Evolutionary conservation across 768 basidiomycete species (phyloP).

Genomic region (Pleurotus citrinopileatus): DNA sequence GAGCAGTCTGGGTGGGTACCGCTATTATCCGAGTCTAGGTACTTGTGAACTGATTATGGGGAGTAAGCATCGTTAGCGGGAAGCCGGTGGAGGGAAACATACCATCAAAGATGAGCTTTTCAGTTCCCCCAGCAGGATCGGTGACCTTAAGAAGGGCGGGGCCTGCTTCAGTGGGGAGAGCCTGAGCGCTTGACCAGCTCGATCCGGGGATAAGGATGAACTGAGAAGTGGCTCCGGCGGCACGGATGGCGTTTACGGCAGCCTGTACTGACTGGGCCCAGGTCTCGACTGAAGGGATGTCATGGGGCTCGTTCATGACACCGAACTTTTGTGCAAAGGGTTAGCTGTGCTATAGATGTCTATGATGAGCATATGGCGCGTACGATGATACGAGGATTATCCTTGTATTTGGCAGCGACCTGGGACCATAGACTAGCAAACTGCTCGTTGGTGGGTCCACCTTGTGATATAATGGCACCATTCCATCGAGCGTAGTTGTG

Average conservation of each 20-base stretch:
- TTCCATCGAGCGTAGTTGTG: slow-evolving; percentile 65
- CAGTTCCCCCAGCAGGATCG: slow-evolving; percentile 38
- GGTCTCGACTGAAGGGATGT: slow-evolving; percentile 36
- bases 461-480: slow-evolving; percentile 52
- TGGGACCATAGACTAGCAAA: slow-evolving; percentile 52
- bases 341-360: background rate
- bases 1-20: slow-evolving; percentile 33
- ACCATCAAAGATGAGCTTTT: slow-evolving; percentile 50
- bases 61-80: background rate
- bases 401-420: slow-evolving; percentile 46
- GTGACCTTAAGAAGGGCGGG: slow-evolving; percentile 37
- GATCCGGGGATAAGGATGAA: slow-evolving; percentile 53
- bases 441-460: slow-evolving; percentile 50
- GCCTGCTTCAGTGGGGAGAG: slow-evolving; percentile 42
- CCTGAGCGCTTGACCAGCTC: slow-evolving; percentile 24
- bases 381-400: slow-evolving; percentile 38
- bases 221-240: slow-evolving; percentile 51
- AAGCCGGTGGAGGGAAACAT: background rate
- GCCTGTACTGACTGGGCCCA: slow-evolving; percentile 52
- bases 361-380: slow-evolving; percentile 22
- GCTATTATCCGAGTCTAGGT: slow-evolving; percentile 53
- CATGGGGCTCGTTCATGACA: slow-evolving; percentile 62
- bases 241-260: slow-evolving; percentile 58
- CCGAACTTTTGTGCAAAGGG: slow-evolving; percentile 20
- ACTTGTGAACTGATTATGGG: slow-evolving; percentile 44